Evolutionary conservation across 805 yeast species (phyloP), one percentile per base, ranked within the genome.

Genomic region (Hanseniaspora meyeri): DNA sequence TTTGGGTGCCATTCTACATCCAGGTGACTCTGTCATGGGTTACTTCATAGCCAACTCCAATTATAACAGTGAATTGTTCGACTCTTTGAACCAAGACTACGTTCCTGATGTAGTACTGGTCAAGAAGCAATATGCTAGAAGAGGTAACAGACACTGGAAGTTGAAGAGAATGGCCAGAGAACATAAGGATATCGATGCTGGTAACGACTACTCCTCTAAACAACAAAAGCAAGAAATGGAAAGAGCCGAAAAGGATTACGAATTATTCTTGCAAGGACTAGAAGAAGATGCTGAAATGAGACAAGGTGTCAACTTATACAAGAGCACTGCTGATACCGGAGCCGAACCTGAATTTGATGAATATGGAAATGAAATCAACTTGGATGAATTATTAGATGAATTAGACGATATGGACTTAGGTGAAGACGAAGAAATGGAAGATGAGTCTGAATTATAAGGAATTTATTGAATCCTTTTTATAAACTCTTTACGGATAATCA

Each of bases 131-230:
- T 91, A 89, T 74, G 77, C 82, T 48, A 83, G 95, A 76, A 85
- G 83, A 74, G 84, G 81, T 74, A 72, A 79, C 62, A 84, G 83
- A 79, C 79, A 82, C 76, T 87, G 95, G 95, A 87, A 85, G 72
- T 81, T 91, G 71, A 86, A 87, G 82, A 85, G 97, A 77, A 90
- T 91, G 96, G 97, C 97, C 40, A 86, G 78, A 66, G 97, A 93
- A 72, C 95, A 90, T 73, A 79, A 81, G 62, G 97, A 90, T 63
- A 81, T 87, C 61, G 89, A 83, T 47, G 95, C 93, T 58, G 76
- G 80, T 62, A 82, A 80, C 62, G 80, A 76, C 58, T 68, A 68
- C 61, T 74, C 71, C 59, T 75, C 80, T 2, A 84, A 89, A 72
- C 84, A 80, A 61, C 90, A 87, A 57, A 85, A 80, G 74, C 93